A percentile compares a stretch with the other conserved stretches of the same genome.
These are phyloP conservation scores for Panicum hallii DNA, from an alignment of 202 grass and related monocot species.

Conservation along the genomic window DNA sequence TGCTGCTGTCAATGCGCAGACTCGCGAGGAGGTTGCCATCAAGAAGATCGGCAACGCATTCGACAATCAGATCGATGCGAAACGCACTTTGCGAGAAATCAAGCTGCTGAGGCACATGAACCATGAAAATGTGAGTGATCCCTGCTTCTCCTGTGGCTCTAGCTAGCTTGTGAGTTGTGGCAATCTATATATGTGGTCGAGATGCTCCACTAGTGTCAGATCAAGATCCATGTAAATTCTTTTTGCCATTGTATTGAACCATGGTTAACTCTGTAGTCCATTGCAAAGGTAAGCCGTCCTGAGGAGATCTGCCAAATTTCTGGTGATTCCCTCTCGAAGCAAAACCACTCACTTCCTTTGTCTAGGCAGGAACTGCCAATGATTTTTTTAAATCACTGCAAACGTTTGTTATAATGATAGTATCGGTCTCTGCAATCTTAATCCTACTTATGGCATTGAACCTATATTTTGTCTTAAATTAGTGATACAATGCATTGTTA, in stretches of 20 bases:
- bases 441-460: background rate
- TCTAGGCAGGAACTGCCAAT: constrained; percentile 5
- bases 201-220: constrained; percentile 4
- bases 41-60: constrained; percentile 99
- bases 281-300: constrained; percentile 59
- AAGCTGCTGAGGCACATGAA: constrained; percentile 97
- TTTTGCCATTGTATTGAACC: constrained; percentile 41
- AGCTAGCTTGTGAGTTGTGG: background rate
- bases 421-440: background rate
- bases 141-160: background rate
- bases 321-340: constrained; percentile 60
- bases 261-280: constrained; percentile 50
- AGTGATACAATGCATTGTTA: background rate
- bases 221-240: background rate
- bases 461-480: background rate
- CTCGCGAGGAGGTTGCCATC: constrained; percentile 86
- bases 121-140: constrained; percentile 85
- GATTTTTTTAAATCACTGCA: background rate
- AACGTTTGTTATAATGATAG: background rate
- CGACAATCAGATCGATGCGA: constrained; percentile 94
- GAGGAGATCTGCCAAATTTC: constrained; percentile 48
- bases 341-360: background rate
- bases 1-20: constrained; percentile 87
- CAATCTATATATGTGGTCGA: background rate
- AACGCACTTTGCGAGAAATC: constrained; percentile 90